These are phyloP conservation scores for Hydnomerulius pinastri DNA, from an alignment of 768 basidiomycete genomes.

Conservation along the genomic window DNA sequence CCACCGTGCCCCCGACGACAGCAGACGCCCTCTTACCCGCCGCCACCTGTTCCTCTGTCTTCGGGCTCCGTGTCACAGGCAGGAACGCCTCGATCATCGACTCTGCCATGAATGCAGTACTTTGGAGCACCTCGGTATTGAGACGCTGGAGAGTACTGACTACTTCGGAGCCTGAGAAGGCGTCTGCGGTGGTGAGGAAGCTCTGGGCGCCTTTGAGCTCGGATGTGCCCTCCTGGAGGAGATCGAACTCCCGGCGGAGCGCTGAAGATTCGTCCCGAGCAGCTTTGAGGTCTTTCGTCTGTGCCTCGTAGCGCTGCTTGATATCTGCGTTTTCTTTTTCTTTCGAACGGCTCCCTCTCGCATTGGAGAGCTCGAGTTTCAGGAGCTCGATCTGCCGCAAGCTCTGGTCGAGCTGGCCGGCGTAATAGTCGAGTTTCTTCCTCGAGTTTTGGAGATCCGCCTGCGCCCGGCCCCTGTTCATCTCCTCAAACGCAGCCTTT, in stretches of 20 bases:
- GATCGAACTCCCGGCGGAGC: constrained; percentile 28
- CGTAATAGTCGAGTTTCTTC: constrained; percentile 20
- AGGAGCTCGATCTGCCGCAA: constrained; percentile 19
- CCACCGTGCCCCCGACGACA: constrained; percentile 21
- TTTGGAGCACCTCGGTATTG: constrained; percentile 51
- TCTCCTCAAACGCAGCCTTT: constrained; percentile 26
- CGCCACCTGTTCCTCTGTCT: constrained; percentile 22
- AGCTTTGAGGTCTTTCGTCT: constrained; percentile 19
- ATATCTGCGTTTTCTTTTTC: constrained; percentile 10
- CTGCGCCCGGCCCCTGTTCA: constrained; percentile 19
- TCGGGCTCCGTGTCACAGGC: constrained; percentile 17
- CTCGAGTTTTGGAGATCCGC: constrained; percentile 23
- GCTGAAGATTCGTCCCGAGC: constrained; percentile 31
- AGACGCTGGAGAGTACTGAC: constrained; percentile 43
- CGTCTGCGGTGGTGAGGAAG: constrained; percentile 46
- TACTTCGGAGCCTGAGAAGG: constrained; percentile 47
- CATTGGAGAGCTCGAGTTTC: constrained; percentile 12
- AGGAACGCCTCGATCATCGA: constrained; percentile 45
- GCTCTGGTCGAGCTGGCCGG: constrained; percentile 19
- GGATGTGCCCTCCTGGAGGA: constrained; percentile 43
- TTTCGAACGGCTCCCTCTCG: constrained; percentile 13
- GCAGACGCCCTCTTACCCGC: constrained; percentile 24
- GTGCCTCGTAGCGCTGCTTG: constrained; percentile 18
- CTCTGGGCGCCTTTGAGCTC: constrained; percentile 48
- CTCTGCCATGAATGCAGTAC: constrained; percentile 49